A percentile compares a stretch with the other conserved stretches of the same genome.
Conservation (phyloP, 108 stramenopile species). For the Cyclostephanos invisitatus region DNA sequence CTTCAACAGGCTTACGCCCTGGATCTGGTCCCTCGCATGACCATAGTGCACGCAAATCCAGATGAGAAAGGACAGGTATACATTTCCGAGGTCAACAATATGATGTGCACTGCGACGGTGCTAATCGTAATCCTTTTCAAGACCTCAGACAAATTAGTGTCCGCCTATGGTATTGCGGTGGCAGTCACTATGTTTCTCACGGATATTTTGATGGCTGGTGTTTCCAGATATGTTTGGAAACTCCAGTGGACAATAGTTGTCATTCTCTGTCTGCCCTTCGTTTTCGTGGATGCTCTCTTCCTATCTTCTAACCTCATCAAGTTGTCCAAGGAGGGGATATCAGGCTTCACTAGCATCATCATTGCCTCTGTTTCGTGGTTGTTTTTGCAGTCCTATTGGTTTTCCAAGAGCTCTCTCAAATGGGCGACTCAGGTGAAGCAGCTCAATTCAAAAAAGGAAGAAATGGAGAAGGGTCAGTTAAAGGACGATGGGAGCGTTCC, state of each 20-base stretch:
- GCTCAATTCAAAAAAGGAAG: neutral
- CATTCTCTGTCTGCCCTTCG: neutral
- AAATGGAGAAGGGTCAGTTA: neutral
- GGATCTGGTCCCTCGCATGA: constrained; percentile 3
- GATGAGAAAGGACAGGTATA: constrained; percentile 3
- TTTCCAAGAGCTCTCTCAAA: neutral
- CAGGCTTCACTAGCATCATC: neutral
- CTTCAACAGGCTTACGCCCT: neutral
- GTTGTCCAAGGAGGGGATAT: neutral
- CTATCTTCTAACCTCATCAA: neutral
- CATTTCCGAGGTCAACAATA: constrained; percentile 3
- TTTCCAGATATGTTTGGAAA: neutral
- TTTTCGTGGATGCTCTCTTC: constrained; percentile 9
- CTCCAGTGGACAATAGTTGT: neutral
- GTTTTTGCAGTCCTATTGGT: constrained; percentile 1
- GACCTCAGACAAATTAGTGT: neutral
- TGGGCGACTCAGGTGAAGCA: neutral
- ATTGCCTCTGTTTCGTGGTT: neutral
- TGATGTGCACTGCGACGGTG: neutral
- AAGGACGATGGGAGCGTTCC: neutral
- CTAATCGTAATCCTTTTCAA: constrained; percentile 2
- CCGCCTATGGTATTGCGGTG: constrained; percentile 1
- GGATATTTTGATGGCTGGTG: neutral
- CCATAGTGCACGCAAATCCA: neutral
- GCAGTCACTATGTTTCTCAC: constrained; percentile 1